phyloP scores from a whole-genome alignment of 441 rosid species.

The Erodium chrysanthum region DNA sequence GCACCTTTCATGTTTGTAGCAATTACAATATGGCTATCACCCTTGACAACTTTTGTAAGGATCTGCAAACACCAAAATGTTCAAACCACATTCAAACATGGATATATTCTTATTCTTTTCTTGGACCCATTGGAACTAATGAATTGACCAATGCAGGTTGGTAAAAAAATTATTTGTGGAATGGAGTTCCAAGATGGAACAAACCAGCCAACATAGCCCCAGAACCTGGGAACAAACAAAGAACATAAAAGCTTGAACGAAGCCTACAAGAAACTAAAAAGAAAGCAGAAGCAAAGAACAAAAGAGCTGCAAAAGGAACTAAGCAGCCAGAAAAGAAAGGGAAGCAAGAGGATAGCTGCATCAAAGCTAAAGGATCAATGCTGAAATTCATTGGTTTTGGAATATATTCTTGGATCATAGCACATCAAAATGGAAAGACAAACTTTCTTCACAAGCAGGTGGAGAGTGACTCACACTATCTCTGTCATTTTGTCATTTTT shows the following conservation, averaged over 20 bases:
- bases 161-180: too few species aligned
- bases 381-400: background rate
- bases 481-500: too few species aligned
- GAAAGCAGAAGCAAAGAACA: too few species aligned
- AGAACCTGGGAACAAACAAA: too few species aligned
- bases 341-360: too few species aligned
- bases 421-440: background rate
- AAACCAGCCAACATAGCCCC: too few species aligned
- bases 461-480: background rate
- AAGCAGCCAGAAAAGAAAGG: too few species aligned
- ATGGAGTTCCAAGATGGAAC: too few species aligned
- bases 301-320: too few species aligned
- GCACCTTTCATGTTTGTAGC: constrained; percentile 44
- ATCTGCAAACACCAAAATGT: constrained; percentile 27
- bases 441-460: background rate
- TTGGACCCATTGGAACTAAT: background rate
- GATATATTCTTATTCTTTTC: background rate
- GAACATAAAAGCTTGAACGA: too few species aligned
- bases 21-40: constrained; percentile 37
- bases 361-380: too few species aligned
- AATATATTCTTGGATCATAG: constrained; percentile 1
- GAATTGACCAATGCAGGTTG: background rate
- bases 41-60: constrained; percentile 28
- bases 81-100: background rate
- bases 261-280: too few species aligned